Evolutionary conservation across 225 moss, liverwort and hornwort genomes (phyloP), one percentile per base, ranked within the genome.

Genomic region (Physcomitrium patens): DNA sequence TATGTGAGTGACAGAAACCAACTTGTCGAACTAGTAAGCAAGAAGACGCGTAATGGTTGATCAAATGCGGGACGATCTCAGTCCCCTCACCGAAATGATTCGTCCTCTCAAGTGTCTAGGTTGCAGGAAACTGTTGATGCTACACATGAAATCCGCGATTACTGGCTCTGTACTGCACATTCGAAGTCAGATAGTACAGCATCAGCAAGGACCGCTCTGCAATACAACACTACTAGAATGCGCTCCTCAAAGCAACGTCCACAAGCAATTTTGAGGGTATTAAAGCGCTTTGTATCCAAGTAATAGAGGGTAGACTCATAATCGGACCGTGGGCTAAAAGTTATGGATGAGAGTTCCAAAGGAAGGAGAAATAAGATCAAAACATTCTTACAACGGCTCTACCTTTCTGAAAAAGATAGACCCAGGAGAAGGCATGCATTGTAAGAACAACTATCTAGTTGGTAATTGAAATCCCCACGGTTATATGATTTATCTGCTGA

Each of bases 81-180:
- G 95, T 75, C 61, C 93, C 99, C 63, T 99, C 95, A 2, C 92
- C 86, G 67, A 99, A 99, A 76, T 99, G 99, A 68, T 95, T 99
- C 72, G 91, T 83, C 1, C 95, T 76, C 51, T 95, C 95, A 12
- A 93, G 85, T 70, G 93, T 81, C 76, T 99, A 99, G 73, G 90
- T 99, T 5, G 76, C 81, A 5, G 87, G 86, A 60, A 99, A 99
- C 16, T 72, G 89, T 67, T 99, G 95, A 58, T 99, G 99, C 82
- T 73, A 86, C 77, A 99, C 95, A 45, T 95, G 95, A 77, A 99
- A 99, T 43, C 99, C 99, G 70, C 99, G 93, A 57, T 95, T 95
- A 55, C 95, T 99, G 69, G 93, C 93, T 59, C 89, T 84, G 80
- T 99, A 99, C 91, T 93, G 95, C 84, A 83, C 80, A 81, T 13